Conservation (phyloP, 202 grass and related monocot genomes). For the Digitaria exilis region DNA sequence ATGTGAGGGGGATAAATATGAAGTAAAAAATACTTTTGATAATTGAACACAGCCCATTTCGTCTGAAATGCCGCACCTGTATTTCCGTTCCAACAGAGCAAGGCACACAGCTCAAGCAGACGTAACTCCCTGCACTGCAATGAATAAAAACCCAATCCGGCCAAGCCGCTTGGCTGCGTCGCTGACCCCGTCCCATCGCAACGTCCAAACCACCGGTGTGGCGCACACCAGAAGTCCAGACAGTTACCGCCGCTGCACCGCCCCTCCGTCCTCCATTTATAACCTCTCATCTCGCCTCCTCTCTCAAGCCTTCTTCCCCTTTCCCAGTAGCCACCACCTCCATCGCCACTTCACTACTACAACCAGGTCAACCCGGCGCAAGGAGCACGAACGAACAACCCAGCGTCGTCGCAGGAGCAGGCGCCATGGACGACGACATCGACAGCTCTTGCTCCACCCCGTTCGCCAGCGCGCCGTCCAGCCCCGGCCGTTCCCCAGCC, state of each 20-base stretch:
- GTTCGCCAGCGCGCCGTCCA: slow-evolving; percentile 73
- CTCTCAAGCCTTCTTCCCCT: not conserved
- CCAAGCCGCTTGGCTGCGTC: not conserved
- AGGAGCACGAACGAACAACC: not conserved
- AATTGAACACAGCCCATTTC: too few relatives aligned
- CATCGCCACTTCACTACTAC: not conserved
- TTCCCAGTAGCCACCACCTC: not conserved
- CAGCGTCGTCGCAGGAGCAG: not conserved
- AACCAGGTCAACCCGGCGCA: not conserved
- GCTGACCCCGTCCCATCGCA: not conserved
- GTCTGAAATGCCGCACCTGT: not conserved
- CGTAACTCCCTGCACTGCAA: not conserved
- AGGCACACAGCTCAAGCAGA: not conserved
- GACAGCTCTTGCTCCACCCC: slow-evolving; percentile 86
- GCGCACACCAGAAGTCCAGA: not conserved
- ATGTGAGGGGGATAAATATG: too few relatives aligned
- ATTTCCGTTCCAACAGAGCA: not conserved
- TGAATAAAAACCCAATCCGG: slow-evolving; percentile 15
- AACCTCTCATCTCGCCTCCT: slow-evolving; percentile 2
- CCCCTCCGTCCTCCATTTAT: slow-evolving; percentile 44
- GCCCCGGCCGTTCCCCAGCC: slow-evolving; percentile 53
- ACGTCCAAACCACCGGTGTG: not conserved
- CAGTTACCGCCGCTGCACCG: not conserved
- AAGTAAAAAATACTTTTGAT: too few relatives aligned
- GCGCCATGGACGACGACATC: slow-evolving; percentile 65